A percentile compares a stretch with the other conserved stretches of the same genome.
phyloP scores from a whole-genome alignment of 2,329 filamentous ascomycete genomes.

The Penicillium sp. region DNA sequence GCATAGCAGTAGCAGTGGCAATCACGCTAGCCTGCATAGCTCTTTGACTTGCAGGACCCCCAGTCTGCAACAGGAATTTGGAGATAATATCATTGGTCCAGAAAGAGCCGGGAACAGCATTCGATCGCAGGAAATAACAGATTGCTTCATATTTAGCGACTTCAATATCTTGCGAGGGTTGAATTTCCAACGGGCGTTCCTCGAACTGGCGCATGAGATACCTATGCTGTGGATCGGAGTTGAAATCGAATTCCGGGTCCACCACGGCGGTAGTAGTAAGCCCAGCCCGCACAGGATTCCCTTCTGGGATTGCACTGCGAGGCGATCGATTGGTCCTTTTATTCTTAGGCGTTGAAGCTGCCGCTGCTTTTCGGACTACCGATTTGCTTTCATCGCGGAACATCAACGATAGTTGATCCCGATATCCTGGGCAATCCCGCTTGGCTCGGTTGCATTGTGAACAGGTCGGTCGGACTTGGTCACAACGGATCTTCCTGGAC shows the following conservation, averaged over 20 bases:
- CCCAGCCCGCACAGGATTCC: conserved; percentile 16
- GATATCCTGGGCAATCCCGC: conserved; percentile 63
- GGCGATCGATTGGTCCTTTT: conserved; percentile 15
- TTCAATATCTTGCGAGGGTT: conserved; percentile 24
- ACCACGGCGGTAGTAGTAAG: conserved; percentile 1
- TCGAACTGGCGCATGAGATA: conserved; percentile 17
- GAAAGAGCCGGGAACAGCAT: conserved; percentile 31
- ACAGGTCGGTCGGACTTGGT: conserved; percentile 60
- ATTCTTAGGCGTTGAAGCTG: conserved; percentile 31
- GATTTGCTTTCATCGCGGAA: conserved; percentile 66
- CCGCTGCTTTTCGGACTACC: conserved; percentile 57
- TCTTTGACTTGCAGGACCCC: conserved; percentile 26
- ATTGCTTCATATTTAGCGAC: conserved; percentile 34
- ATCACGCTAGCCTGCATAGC: conserved; percentile 51
- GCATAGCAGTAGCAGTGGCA: conserved; percentile 58
- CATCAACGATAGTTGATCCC: conserved; percentile 63
- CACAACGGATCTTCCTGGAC: conserved; percentile 52
- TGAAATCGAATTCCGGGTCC: conserved; percentile 22
- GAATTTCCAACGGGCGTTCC: conserved; percentile 21
- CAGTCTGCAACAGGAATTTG: conserved; percentile 22
- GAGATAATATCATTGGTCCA: conserved; percentile 27
- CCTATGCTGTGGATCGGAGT: conserved; percentile 17
- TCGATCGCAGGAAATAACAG: conserved; percentile 39
- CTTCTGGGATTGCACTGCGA: conserved; percentile 30
- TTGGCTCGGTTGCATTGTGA: conserved; percentile 62